phyloP scores from a whole-genome alignment of 2,329 filamentous ascomycete genomes.

The Stachybotrys elegans region DNA sequence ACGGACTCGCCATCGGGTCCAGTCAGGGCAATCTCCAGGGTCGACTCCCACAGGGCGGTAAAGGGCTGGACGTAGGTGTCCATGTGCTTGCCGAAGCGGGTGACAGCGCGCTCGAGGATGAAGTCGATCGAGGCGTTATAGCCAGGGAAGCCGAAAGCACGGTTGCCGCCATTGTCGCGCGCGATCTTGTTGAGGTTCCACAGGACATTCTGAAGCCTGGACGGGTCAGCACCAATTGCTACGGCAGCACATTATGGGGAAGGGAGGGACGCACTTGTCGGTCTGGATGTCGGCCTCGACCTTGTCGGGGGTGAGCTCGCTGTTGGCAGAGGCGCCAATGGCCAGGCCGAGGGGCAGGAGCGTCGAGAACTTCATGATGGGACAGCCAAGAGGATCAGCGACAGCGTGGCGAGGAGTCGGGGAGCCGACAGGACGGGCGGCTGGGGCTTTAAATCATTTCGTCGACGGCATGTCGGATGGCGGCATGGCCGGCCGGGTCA shows the following conservation, averaged over 20 bases:
- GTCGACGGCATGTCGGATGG: no score
- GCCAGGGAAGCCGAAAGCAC: constrained; percentile 55
- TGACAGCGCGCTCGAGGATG: constrained; percentile 40
- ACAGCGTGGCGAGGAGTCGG: no score
- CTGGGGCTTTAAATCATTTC: no score
- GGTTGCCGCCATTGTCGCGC: constrained; percentile 50
- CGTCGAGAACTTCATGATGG: constrained; percentile 13
- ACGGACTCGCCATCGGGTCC: constrained; percentile 41
- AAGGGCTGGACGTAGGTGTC: constrained; percentile 42
- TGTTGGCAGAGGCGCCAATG: constrained; percentile 16
- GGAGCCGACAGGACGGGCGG: no score
- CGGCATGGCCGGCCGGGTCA: no score
- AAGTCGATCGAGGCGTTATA: constrained; percentile 55
- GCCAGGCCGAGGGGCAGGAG: constrained; percentile 10
- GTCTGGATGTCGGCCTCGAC: constrained; percentile 33
- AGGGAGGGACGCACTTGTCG: constrained; percentile 25
- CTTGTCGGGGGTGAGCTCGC: constrained; percentile 31
- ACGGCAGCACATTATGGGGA: not conserved
- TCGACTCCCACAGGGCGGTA: constrained; percentile 39
- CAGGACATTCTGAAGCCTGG: constrained; percentile 49
- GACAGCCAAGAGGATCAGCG: no score
- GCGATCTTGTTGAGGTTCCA: constrained; percentile 50
- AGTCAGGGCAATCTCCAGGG: constrained; percentile 34
- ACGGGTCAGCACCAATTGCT: constrained; percentile 2
- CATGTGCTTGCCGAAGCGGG: constrained; percentile 33